These are phyloP conservation scores for Friedmanniomyces endolithicus DNA, from an alignment of 495 filamentous ascomycete genomes.

Conservation along the genomic window DNA sequence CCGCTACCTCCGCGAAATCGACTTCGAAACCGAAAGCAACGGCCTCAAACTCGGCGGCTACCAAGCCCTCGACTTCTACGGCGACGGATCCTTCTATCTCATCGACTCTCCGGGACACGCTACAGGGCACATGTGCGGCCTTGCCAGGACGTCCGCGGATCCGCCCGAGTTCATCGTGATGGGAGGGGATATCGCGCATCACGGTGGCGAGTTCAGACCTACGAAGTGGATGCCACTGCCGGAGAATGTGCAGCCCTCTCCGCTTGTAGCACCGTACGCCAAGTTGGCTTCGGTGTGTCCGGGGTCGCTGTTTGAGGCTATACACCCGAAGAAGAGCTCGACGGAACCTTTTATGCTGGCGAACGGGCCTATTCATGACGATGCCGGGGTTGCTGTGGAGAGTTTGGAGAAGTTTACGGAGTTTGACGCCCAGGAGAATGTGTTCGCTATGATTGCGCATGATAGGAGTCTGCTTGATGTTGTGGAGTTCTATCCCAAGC, in stretches of 20 bases:
- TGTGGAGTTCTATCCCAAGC: slow-evolving; percentile 40
- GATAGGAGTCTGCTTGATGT: slow-evolving; percentile 36
- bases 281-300: slow-evolving; percentile 25
- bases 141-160: slow-evolving; percentile 39
- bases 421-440: slow-evolving; percentile 39
- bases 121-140: slow-evolving; percentile 43
- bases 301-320: slow-evolving; percentile 31
- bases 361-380: slow-evolving; percentile 4
- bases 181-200: slow-evolving; percentile 42
- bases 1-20: slow-evolving; percentile 25
- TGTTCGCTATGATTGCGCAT: slow-evolving; percentile 44
- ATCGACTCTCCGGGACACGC: slow-evolving; percentile 46
- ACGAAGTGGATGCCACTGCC: slow-evolving; percentile 40
- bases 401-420: slow-evolving; percentile 9
- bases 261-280: slow-evolving; percentile 16
- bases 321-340: slow-evolving; percentile 21
- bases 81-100: slow-evolving; percentile 48
- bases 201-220: slow-evolving; percentile 42
- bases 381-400: background rate
- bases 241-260: slow-evolving; percentile 30
- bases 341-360: slow-evolving; percentile 30
- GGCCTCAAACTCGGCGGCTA: slow-evolving; percentile 26
- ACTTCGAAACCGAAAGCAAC: slow-evolving; percentile 16
- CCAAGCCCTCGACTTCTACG: slow-evolving; percentile 35
- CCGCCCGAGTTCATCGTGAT: slow-evolving; percentile 43